A percentile compares a stretch with the other conserved stretches of the same genome.
phyloP scores from a whole-genome alignment of 306 rosid genomes.

The Trichosanthes cucumerina region DNA sequence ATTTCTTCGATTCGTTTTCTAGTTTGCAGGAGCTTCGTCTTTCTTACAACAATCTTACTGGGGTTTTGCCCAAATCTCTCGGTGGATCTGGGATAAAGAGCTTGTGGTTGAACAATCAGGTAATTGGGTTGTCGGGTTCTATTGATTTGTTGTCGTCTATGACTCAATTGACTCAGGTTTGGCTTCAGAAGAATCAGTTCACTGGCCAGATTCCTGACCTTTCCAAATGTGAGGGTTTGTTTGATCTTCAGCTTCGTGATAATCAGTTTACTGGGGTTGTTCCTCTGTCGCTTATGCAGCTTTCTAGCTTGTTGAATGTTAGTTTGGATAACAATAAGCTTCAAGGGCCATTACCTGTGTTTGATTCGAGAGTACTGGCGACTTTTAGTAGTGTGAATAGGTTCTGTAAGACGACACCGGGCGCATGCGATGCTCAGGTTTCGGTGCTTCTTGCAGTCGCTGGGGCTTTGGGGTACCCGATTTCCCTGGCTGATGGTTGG shows the following conservation, averaged over 20 bases:
- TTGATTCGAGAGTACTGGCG: slow-evolving; percentile 21
- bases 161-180: slow-evolving; percentile 44
- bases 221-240: slow-evolving; percentile 30
- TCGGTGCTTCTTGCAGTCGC: slow-evolving; percentile 40
- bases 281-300: slow-evolving; percentile 29
- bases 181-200: slow-evolving; percentile 72
- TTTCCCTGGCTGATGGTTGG: slow-evolving; percentile 37
- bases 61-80: slow-evolving; percentile 42
- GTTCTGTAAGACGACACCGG: slow-evolving; percentile 27
- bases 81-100: slow-evolving; percentile 31
- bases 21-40: slow-evolving; percentile 41
- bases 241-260: slow-evolving; percentile 70
- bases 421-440: slow-evolving; percentile 46
- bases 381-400: slow-evolving; percentile 33
- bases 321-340: slow-evolving; percentile 45
- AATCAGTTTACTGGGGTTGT: slow-evolving; percentile 53
- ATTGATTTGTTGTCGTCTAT: slow-evolving; percentile 41
- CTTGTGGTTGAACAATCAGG: slow-evolving; percentile 80
- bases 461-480: slow-evolving; percentile 36
- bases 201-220: slow-evolving; percentile 56
- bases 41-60: slow-evolving; percentile 70
- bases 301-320: slow-evolving; percentile 34
- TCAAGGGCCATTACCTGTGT: slow-evolving; percentile 53
- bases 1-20: slow-evolving; percentile 34
- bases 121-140: slow-evolving; percentile 41